phyloP scores from a whole-genome alignment of 2,329 filamentous ascomycete species.

The Verruconis gallopava region DNA sequence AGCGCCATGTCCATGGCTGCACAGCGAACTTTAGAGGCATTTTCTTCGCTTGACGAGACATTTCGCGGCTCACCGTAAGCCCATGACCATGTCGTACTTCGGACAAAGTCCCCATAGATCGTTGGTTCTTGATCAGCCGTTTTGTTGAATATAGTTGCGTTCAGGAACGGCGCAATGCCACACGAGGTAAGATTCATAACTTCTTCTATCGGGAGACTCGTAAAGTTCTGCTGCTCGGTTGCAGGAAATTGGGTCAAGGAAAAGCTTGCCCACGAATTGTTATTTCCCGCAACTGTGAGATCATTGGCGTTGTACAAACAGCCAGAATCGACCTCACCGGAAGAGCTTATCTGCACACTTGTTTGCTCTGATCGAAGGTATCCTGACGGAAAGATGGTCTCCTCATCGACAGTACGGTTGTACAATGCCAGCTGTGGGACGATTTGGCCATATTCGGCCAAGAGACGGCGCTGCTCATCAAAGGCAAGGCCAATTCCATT shows the following conservation, averaged over 20 bases:
- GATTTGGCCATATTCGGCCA: constrained; percentile 43
- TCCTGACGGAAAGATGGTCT: constrained; percentile 37
- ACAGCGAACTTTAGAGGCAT: constrained; percentile 35
- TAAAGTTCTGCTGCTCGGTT: background rate
- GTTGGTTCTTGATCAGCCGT: constrained; percentile 36
- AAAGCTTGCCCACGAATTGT: constrained; percentile 22
- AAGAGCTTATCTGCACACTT: constrained; percentile 21
- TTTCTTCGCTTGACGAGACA: constrained; percentile 21
- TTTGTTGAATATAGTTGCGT: constrained; percentile 37
- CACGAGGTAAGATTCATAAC: constrained; percentile 37
- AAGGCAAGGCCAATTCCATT: constrained; percentile 46
- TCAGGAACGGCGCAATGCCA: constrained; percentile 48
- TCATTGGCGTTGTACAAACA: constrained; percentile 35
- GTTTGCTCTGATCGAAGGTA: constrained; percentile 29
- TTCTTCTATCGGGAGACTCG: constrained; percentile 11
- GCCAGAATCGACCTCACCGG: constrained; percentile 34
- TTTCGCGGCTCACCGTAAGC: constrained; percentile 42
- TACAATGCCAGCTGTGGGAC: constrained; percentile 46
- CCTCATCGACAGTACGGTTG: constrained; percentile 38
- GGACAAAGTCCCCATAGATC: constrained; percentile 39
- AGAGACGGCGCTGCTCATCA: constrained; percentile 36
- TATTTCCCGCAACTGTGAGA: constrained; percentile 7
- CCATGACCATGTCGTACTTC: constrained; percentile 48
- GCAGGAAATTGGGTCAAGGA: constrained; percentile 9
- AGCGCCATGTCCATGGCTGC: constrained; percentile 37